Evolutionary conservation across 2,329 filamentous ascomycete species (phyloP), one percentile per base, ranked within the genome.

Genomic region (Calycina marina): DNA sequence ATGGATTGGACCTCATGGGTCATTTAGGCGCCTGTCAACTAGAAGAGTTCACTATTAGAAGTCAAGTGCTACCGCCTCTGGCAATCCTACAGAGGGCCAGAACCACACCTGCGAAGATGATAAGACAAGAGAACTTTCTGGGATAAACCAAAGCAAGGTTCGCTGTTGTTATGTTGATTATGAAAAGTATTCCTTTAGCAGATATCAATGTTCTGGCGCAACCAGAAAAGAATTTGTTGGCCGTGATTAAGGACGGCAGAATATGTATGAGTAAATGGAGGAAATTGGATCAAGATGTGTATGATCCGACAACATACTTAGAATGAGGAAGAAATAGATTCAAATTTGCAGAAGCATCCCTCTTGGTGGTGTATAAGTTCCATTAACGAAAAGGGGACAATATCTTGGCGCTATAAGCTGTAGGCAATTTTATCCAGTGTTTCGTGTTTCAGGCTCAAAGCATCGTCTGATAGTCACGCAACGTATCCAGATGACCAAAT

Each of bases 201-300:
- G 60, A 73, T 43, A 59, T 72, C 12, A 55, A 56, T 0, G 51
- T 70, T 4, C 44, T 74, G 15, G 64, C 42, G 17, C 43, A 53
- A 25, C 60, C 60, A 2, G 60, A 69, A 30, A 54, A 57, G 42
- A 53, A 60, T 37, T 40, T 71, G 5, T 40, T 69, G 26, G 61
- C 56, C 2, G 65, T 72, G 1, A 55, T 72, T 29, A 71, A 72
- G 44, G 67, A 68, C 20, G 68, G 69, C 1, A 53, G 62, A 10
- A 55, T 70, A 11, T 52, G 29, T 32, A 26, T 31, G 15, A 47
- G 44, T 32, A 20, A 38, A 13, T 44, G 39, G 40, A 29, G 30
- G 26, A 39, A 38, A 14, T 22, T 45, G n/a, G n/a, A n/a, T n/a
- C n/a, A n/a, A n/a, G n/a, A n/a, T n/a, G n/a, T n/a, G n/a, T n/a